Conservation (phyloP, 129 eudicot species). For the Saussurea involucrata region DNA sequence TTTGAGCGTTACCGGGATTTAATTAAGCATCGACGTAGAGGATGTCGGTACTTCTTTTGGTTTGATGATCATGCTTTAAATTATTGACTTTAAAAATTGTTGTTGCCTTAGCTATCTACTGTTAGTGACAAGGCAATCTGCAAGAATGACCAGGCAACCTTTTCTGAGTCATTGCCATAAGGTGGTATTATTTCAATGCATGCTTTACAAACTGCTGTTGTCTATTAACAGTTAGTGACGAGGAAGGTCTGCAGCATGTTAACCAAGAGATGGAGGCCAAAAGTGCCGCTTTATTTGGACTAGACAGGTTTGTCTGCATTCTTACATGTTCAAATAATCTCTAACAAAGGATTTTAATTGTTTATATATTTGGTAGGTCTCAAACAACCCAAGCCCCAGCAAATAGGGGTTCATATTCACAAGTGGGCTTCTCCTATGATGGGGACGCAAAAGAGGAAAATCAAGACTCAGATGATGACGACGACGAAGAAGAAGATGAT, state of each 20-base stretch:
- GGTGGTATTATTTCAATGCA: conserved; percentile 8
- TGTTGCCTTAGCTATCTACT: conserved; percentile 23
- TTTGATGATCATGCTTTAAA: conserved; percentile 37
- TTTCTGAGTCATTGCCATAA: conserved; percentile 12
- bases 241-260: conserved; percentile 88
- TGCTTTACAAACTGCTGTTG: conserved; percentile 42
- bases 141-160: conserved; percentile 23
- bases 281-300: conserved; percentile 58
- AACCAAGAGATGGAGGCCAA: conserved; percentile 93
- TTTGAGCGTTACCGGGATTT: conserved; percentile 99
- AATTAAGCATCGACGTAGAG: conserved; percentile 99
- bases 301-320: conserved; percentile 57
- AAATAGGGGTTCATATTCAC: conserved; percentile 82
- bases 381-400: conserved; percentile 59
- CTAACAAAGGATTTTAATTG: background rate
- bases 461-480: conserved; percentile 74
- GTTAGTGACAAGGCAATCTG: conserved; percentile 32
- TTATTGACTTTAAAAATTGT: conserved; percentile 33
- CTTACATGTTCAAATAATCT: background rate
- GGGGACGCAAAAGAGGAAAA: conserved; percentile 73
- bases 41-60: conserved; percentile 99
- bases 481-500: conserved; percentile 78
- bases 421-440: conserved; percentile 92
- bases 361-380: conserved; percentile 38
- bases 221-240: conserved; percentile 74